phyloP scores from a whole-genome alignment of 768 basidiomycete genomes.

The Mycena vulgaris region DNA sequence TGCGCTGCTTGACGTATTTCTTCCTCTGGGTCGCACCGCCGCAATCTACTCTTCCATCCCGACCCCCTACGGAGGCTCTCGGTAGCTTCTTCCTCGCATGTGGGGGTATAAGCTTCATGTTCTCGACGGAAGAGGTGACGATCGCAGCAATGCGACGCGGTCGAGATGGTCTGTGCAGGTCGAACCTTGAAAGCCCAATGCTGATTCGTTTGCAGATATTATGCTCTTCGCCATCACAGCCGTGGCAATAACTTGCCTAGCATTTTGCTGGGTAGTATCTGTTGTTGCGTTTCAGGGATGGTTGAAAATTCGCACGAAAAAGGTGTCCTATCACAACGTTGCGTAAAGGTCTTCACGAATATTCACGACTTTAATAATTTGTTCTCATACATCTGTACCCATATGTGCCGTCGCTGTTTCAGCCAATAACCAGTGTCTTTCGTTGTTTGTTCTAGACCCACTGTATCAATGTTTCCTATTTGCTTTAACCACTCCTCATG shows the following conservation, averaged over 20 bases:
- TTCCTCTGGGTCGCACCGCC: conserved; percentile 94
- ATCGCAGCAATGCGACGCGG: conserved; percentile 93
- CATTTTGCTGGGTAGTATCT: conserved; percentile 87
- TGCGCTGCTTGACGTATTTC: conserved; percentile 93
- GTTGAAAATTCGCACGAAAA: conserved; percentile 66
- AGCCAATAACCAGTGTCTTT: not conserved
- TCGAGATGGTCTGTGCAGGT: conserved; percentile 74
- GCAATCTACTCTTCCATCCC: conserved; percentile 86
- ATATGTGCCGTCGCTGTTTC: not conserved
- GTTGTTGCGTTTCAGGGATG: conserved; percentile 89
- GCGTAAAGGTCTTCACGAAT: conserved; percentile 40
- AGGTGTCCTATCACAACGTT: conserved; percentile 52
- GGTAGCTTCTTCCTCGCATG: conserved; percentile 90
- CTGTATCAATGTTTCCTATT: conserved; percentile 21
- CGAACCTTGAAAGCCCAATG: not conserved
- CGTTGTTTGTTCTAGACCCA: conserved; percentile 1
- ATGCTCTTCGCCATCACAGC: conserved; percentile 93
- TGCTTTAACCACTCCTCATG: not conserved
- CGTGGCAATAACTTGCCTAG: conserved; percentile 88
- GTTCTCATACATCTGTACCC: not conserved
- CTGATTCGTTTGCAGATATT: conserved; percentile 65
- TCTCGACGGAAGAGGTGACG: conserved; percentile 91
- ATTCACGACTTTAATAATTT: not conserved
- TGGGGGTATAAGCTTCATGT: conserved; percentile 92
- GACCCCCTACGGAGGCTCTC: conserved; percentile 94